These are phyloP conservation scores for Collybiopsis luxurians DNA, from an alignment of 768 basidiomycete genomes.

Conservation along the genomic window DNA sequence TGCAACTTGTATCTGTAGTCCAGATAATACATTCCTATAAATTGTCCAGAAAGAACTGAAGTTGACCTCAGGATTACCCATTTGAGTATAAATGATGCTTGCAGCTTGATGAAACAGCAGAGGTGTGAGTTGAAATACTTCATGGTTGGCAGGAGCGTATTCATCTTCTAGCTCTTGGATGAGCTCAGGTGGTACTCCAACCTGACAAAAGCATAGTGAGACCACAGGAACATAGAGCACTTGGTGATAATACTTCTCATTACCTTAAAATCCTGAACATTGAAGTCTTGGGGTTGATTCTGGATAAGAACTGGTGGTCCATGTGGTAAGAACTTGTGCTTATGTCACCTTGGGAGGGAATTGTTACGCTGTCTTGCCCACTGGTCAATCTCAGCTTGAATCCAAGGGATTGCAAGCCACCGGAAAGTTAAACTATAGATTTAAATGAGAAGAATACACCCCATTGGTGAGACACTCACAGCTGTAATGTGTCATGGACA, in stretches of 20 bases:
- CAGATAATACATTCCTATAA: no score
- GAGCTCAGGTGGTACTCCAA: conserved; percentile 13
- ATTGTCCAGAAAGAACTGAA: conserved; percentile 8
- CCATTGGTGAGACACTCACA: conserved; percentile 15
- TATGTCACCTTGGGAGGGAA: conserved; percentile 5
- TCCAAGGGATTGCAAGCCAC: conserved; percentile 19
- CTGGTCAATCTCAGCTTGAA: conserved; percentile 20
- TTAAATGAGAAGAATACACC: not conserved
- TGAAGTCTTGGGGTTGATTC: conserved; percentile 14
- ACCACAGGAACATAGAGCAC: not conserved
- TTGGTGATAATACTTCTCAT: no score
- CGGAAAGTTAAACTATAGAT: not conserved
- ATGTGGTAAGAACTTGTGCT: conserved; percentile 22
- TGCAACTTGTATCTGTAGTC: no score
- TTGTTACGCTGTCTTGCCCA: conserved; percentile 10
- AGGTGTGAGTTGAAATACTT: conserved; percentile 18
- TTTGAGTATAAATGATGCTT: conserved; percentile 7
- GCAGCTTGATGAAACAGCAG: conserved; percentile 12
- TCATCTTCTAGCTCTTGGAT: conserved; percentile 13
- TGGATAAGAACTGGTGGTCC: conserved; percentile 20
- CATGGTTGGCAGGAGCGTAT: conserved; percentile 16
- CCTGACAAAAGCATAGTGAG: conserved; percentile 1
- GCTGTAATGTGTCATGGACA: conserved; percentile 18
- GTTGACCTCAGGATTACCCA: conserved; percentile 11
- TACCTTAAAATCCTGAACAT: conserved; percentile 22